Evolutionary conservation across 176 grass and related monocot species (phyloP).

Genomic region (Oryza meridionalis): DNA sequence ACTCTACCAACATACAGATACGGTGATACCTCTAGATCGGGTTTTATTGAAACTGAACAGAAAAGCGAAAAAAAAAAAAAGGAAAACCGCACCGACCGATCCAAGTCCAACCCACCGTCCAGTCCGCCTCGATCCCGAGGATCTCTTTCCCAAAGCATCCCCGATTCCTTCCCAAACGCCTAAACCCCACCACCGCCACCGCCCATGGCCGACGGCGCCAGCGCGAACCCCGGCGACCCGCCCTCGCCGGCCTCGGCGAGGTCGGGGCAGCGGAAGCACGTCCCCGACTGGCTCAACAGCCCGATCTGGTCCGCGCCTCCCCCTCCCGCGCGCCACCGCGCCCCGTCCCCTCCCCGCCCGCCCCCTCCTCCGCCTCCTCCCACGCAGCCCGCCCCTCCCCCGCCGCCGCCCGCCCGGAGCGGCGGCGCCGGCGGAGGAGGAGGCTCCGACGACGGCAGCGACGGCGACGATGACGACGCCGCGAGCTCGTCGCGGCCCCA

Average conservation of each 20-base stretch:
- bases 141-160: no score
- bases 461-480: constrained; percentile 5
- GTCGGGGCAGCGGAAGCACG: constrained; percentile 45
- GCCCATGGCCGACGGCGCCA: constrained; percentile 59
- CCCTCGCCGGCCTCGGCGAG: neutral
- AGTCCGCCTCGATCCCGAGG: constrained; percentile 12
- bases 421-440: neutral
- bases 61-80: neutral
- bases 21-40: no score
- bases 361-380: constrained; percentile 17
- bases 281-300: constrained; percentile 94
- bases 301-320: constrained; percentile 81
- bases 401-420: neutral
- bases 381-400: constrained; percentile 22
- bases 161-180: constrained; percentile 12
- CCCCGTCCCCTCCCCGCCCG: constrained; percentile 41
- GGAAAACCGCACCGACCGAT: constrained; percentile 21
- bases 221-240: constrained; percentile 24
- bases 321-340: constrained; percentile 21
- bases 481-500: constrained; percentile 52
- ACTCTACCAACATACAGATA: no score
- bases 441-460: neutral
- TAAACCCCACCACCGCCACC: constrained; percentile 37
- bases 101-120: constrained; percentile 22
- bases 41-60: no score